These are phyloP conservation scores for Alloascoidea hylecoeti DNA, from an alignment of 805 yeast species.

Conservation along the genomic window DNA sequence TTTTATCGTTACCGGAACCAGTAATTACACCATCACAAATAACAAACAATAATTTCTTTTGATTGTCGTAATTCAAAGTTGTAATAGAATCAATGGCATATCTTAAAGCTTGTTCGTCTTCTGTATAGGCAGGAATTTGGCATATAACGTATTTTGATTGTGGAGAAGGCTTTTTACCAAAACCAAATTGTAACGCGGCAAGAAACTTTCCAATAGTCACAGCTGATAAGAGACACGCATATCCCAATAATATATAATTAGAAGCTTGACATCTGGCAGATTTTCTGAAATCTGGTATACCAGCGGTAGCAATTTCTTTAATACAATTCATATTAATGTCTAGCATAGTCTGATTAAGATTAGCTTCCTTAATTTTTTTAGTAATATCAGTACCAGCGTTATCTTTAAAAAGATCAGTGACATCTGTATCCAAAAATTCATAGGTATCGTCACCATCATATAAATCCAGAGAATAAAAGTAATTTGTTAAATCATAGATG, in stretches of 20 bases:
- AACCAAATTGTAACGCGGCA: conserved; percentile 22
- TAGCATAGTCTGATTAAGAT: conserved; percentile 12
- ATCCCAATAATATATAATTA: conserved; percentile 20
- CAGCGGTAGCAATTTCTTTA: conserved; percentile 19
- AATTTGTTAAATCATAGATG: conserved; percentile 22
- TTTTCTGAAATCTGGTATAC: conserved; percentile 20
- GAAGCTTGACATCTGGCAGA: conserved; percentile 24
- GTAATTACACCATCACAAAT: conserved; percentile 48
- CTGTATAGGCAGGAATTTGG: conserved; percentile 36
- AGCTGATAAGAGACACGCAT: conserved; percentile 21
- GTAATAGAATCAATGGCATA: conserved; percentile 45
- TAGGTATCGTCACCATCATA: conserved; percentile 12
- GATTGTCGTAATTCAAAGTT: conserved; percentile 38
- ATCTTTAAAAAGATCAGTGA: conserved; percentile 15
- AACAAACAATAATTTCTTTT: conserved; percentile 36
- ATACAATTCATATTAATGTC: conserved; percentile 18
- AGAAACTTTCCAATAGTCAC: conserved; percentile 23
- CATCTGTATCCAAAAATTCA: conserved; percentile 18
- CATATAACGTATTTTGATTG: conserved; percentile 26
- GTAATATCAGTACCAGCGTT: conserved; percentile 22
- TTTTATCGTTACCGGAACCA: conserved; percentile 42
- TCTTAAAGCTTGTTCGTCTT: conserved; percentile 38
- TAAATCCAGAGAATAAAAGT: conserved; percentile 16
- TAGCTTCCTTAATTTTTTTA: conserved; percentile 11
- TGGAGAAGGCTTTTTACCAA: conserved; percentile 18